Conservation (phyloP, 2,329 filamentous ascomycete genomes). For the Mycosphaerella sp. region DNA sequence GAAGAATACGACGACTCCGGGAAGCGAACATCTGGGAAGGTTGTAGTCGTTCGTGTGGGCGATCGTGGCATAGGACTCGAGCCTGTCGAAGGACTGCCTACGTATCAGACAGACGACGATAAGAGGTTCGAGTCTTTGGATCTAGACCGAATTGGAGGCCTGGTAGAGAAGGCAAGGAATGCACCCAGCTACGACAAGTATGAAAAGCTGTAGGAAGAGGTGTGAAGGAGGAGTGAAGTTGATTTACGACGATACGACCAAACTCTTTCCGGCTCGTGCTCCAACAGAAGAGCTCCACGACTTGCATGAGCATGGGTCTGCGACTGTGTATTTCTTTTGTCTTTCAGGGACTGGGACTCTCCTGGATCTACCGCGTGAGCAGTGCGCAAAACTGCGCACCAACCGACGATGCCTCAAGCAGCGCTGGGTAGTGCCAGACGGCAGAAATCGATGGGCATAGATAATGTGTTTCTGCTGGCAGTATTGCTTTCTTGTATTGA, state of each 20-base stretch:
- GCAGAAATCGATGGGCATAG: conserved; percentile 5
- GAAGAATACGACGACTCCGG: conserved; percentile 84
- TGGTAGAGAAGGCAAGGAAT: conserved; percentile 70
- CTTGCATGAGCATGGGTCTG: conserved; percentile 17
- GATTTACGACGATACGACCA: conserved; percentile 24
- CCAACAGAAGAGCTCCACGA: conserved; percentile 14
- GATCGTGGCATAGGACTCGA: conserved; percentile 85
- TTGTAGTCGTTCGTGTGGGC: conserved; percentile 85
- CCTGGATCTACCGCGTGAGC: neutral
- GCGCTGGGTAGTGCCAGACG: neutral
- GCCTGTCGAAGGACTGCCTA: conserved; percentile 72
- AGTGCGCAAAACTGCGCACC: too few species aligned
- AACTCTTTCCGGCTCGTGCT: conserved; percentile 15
- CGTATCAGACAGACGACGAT: conserved; percentile 77
- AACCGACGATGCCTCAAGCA: neutral
- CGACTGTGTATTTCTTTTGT: conserved; percentile 18
- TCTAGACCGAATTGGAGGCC: conserved; percentile 85
- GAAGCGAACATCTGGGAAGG: conserved; percentile 73
- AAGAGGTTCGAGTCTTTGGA: conserved; percentile 84
- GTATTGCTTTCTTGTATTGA: neutral
- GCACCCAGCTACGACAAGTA: conserved; percentile 16
- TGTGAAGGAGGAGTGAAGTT: conserved; percentile 15
- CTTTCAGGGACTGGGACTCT: neutral
- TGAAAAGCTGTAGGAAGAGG: conserved; percentile 11
- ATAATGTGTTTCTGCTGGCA: conserved; percentile 20